phyloP scores from a whole-genome alignment of 768 basidiomycete genomes.

The Hemileccinum impolitum region DNA sequence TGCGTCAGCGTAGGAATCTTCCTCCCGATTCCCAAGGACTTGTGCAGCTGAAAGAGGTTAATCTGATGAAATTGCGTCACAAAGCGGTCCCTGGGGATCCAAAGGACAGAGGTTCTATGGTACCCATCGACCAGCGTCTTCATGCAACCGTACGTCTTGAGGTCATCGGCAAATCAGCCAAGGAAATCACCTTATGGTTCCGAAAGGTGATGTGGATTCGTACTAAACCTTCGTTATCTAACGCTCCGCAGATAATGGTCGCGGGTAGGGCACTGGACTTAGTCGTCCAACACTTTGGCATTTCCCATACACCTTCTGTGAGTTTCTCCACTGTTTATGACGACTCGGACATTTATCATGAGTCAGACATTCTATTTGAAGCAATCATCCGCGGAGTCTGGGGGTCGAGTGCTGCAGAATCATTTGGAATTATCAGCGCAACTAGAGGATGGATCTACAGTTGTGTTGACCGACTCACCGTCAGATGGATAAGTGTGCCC shows the following conservation, averaged over 20 bases:
- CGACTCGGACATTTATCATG: constrained; percentile 17
- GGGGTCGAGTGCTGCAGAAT: constrained; percentile 39
- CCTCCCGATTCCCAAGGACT: constrained; percentile 52
- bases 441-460: constrained; percentile 48
- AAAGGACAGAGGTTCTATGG: constrained; percentile 45
- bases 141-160: constrained; percentile 47
- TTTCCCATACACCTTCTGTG: constrained; percentile 12
- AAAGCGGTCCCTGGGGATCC: constrained; percentile 61
- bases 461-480: constrained; percentile 15
- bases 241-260: constrained; percentile 41
- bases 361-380: constrained; percentile 44
- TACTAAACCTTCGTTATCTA: background rate
- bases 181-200: constrained; percentile 62
- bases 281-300: constrained; percentile 29
- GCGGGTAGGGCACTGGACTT: constrained; percentile 65
- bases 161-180: constrained; percentile 22
- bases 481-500: background rate
- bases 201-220: constrained; percentile 48
- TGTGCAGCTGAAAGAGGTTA: constrained; percentile 53
- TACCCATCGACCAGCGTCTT: constrained; percentile 54
- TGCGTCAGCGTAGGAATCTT: constrained; percentile 28
- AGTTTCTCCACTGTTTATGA: background rate
- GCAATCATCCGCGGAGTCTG: constrained; percentile 24
- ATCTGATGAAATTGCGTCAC: constrained; percentile 74
- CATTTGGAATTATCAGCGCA: constrained; percentile 47